Evolutionary conservation across 192 early-diverging fungal species (phyloP), one percentile per base, ranked within the genome.

Genomic region (Backusella australiensis): DNA sequence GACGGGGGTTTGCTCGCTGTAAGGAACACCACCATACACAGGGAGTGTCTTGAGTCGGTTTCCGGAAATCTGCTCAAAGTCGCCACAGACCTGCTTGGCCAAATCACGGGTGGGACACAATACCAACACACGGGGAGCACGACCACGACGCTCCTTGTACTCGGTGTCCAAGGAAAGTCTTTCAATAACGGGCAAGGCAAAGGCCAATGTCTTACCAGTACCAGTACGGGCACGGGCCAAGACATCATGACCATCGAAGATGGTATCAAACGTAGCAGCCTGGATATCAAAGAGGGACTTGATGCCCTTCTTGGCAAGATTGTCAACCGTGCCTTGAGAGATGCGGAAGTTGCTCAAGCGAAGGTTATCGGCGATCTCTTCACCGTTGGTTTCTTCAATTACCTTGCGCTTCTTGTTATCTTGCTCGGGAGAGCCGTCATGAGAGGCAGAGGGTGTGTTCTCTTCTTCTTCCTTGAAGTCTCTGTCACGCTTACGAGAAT

Each of bases 211-310:
- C 83, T 94, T 94, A 71, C 93, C 93, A 1, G 93, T 94, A 71
- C 93, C 93, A 9, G 93, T 96, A 78, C 88, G 83, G 15, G 90
- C 90, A 79, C 90, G 86, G 59, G 89, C 93, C 21, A 95, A 82
- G 26, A 95, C 76, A 75, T 95, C 93, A 65, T 93, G 86, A 74
- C 93, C 93, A 49, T 93, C 91, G 39, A 81, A 89, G 76, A 95
- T 91, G 21, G 83, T 83, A 56, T 90, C 79, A 74, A 92, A 90
- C 9, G 94, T 95, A 71, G 93, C 94, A 35, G 96, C 95, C 83
- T 99, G 97, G 65, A 99, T 99, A 12, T 96, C 96, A 82, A 99
- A 99, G 23, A 99, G 87, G 6, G 91, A 84, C 26, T 88, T 89
- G 71, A 98, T 92, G 41, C 94, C 94, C 46, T 93, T 90, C 3